Conservation (phyloP, 2,329 filamentous ascomycete species). For the Fonsecaea monophora region DNA sequence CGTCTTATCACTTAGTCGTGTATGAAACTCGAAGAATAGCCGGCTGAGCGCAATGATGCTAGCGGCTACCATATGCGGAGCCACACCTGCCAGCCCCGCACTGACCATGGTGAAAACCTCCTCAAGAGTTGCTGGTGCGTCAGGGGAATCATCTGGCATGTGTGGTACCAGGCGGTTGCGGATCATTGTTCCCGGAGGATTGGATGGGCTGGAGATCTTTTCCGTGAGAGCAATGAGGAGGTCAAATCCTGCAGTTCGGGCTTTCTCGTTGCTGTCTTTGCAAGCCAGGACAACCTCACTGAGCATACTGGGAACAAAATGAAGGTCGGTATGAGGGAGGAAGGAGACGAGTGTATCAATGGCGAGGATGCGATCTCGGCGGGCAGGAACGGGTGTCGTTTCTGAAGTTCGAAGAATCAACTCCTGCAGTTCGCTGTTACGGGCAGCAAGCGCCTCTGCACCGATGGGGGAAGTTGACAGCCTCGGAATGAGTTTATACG, state of each 20-base stretch:
- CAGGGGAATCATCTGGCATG: slow-evolving; percentile 81
- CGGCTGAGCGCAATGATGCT: slow-evolving; percentile 94
- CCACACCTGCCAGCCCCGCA: slow-evolving; percentile 88
- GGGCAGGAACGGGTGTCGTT: slow-evolving; percentile 83
- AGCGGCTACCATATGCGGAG: slow-evolving; percentile 96
- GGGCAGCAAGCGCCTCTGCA: slow-evolving; percentile 74
- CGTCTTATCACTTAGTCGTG: slow-evolving; percentile 70
- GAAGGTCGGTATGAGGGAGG: slow-evolving; percentile 76
- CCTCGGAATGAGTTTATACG: slow-evolving; percentile 95
- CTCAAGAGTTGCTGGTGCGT: slow-evolving; percentile 81
- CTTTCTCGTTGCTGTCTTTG: slow-evolving; percentile 97
- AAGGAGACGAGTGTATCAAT: slow-evolving; percentile 80
- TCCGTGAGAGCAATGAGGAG: slow-evolving; percentile 87
- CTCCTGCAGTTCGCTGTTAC: slow-evolving; percentile 79
- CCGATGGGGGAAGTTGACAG: slow-evolving; percentile 82
- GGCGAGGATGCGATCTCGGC: slow-evolving; percentile 83
- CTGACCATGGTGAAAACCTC: slow-evolving; percentile 99
- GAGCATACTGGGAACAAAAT: slow-evolving; percentile 90
- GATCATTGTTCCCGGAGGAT: slow-evolving; percentile 71
- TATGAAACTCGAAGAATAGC: slow-evolving; percentile 90
- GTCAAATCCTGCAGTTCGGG: slow-evolving; percentile 86
- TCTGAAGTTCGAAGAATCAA: slow-evolving; percentile 80
- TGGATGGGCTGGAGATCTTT: slow-evolving; percentile 73
- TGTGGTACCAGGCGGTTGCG: slow-evolving; percentile 85
- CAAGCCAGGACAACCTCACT: slow-evolving; percentile 95